Base-by-base conservation (phyloP, 2,329 filamentous ascomycete genomes). In the Fusarium secorum region DNA sequence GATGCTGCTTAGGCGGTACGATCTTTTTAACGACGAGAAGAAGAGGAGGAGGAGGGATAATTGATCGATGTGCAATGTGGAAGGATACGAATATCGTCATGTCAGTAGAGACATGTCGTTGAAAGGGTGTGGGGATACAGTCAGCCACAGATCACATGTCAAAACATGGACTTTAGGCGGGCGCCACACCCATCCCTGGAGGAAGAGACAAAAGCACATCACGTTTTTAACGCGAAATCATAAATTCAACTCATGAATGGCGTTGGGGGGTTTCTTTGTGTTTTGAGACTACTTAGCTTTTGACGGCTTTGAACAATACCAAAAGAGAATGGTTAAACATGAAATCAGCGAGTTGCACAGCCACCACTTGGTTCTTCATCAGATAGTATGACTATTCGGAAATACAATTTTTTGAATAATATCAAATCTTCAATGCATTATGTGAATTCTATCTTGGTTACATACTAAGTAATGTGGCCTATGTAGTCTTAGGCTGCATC, bases 1-100 rank as follows among this genome's bases (percentile, higher is more conserved):
- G 94, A 94, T 82, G 94, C 94, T 71, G 94, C 94, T 77, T 95
- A 78, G 83, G 66, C 53, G 35, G 45, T 38, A 35, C 17, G 15
- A 54, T 38, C 22, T 42, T 42, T 44, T 53, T 66, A 64, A 71
- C 54, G 70, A 74, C 15, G 53, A 65, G 48, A 66, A 60, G 60
- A 73, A 46, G 48, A 69, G 66, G n/a, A 14, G 49, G 48, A 69
- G 66, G n/a, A 14, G 49, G 33, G 64, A 70, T 73, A 73, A 74
- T 64, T 26, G 65, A 62, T 33, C 52, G 53, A 69, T 64, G 62
- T 64, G 71, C 68, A 55, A 64, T 38, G 61, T 44, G 33, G 41
- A 57, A 54, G 44, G 44, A 64, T 35, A 60, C 39, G 30, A 63
- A 42, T 41, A 63, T 42, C 24, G 41, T 51, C 59, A 57, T 73